Percentiles rank a stretch among this genome's conserved stretches.
phyloP scores from a whole-genome alignment of 371 early-diverging fungal species.

The Actinomortierella wolfii region DNA sequence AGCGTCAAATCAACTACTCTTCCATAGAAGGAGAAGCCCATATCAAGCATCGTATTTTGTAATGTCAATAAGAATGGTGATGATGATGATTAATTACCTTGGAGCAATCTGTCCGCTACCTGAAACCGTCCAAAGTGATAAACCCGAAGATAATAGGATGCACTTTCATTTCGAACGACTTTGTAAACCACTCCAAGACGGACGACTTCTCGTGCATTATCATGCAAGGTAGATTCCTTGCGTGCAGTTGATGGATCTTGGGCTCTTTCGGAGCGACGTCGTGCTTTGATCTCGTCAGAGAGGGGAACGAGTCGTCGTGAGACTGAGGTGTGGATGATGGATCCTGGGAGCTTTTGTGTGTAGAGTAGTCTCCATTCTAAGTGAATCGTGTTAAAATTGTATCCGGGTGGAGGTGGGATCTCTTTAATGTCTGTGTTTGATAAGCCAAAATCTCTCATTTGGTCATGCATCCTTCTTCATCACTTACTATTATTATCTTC shows the following conservation, averaged over 20 bases:
- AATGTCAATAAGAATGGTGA: no score
- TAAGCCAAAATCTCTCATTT: background rate
- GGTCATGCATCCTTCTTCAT: background rate
- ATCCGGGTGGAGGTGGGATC: no score
- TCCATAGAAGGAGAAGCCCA: no score
- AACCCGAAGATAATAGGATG: conserved; percentile 21
- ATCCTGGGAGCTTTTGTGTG: conserved; percentile 34
- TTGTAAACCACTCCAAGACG: conserved; percentile 35
- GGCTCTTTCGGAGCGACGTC: background rate
- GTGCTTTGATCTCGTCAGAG: background rate
- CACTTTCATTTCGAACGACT: conserved; percentile 22
- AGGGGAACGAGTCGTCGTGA: conserved; percentile 18
- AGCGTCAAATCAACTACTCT: no score
- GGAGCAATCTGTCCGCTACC: conserved; percentile 3
- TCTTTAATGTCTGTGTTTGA: no score
- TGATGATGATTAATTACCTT: conserved; percentile 5
- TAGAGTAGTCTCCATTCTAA: conserved; percentile 42
- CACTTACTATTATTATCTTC: conserved; percentile 22
- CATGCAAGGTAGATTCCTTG: background rate
- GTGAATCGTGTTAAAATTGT: no score
- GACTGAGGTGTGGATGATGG: conserved; percentile 31
- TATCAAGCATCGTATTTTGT: no score
- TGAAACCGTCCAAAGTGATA: conserved; percentile 36
- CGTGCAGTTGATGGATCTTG: background rate
- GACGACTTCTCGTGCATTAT: conserved; percentile 9